Percentiles rank a stretch among this genome's conserved stretches.
Conservation (phyloP, 148 eudicot species). For the Rhododendron molle region DNA sequence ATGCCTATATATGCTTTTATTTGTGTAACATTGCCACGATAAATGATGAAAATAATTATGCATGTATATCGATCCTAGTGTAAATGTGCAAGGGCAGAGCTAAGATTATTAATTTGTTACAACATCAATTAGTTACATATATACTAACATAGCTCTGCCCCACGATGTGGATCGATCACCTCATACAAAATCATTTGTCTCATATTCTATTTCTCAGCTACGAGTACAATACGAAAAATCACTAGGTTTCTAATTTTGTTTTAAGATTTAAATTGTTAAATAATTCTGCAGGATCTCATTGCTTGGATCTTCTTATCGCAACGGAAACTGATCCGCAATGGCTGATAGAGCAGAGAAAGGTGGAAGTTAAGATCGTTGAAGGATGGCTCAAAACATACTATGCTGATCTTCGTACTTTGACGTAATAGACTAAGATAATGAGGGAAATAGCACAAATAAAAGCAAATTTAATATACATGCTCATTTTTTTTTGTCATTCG, state of each 20-base stretch:
- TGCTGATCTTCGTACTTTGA: slow-evolving; percentile 10
- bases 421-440: neutral
- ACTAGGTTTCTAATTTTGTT: neutral
- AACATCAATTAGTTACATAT: too few species aligned
- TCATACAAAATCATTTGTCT: neutral
- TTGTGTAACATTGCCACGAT: too few species aligned
- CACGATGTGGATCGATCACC: neutral
- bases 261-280: neutral
- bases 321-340: slow-evolving; percentile 42
- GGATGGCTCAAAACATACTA: slow-evolving; percentile 38
- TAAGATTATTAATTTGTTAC: too few species aligned
- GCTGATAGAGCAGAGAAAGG: slow-evolving; percentile 32
- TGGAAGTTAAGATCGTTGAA: slow-evolving; percentile 32
- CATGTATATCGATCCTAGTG: too few species aligned
- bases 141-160: too few species aligned
- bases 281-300: slow-evolving; percentile 42
- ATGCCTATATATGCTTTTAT: too few species aligned
- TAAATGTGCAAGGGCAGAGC: too few species aligned
- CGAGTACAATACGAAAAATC: neutral
- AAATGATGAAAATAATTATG: too few species aligned
- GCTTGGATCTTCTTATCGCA: slow-evolving; percentile 33
- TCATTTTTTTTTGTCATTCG: too few species aligned
- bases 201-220: neutral
- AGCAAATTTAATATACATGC: too few species aligned
- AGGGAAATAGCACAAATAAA: too few species aligned